These are phyloP conservation scores for Serendipita sp. DNA, from an alignment of 768 basidiomycete genomes.

Conservation along the genomic window DNA sequence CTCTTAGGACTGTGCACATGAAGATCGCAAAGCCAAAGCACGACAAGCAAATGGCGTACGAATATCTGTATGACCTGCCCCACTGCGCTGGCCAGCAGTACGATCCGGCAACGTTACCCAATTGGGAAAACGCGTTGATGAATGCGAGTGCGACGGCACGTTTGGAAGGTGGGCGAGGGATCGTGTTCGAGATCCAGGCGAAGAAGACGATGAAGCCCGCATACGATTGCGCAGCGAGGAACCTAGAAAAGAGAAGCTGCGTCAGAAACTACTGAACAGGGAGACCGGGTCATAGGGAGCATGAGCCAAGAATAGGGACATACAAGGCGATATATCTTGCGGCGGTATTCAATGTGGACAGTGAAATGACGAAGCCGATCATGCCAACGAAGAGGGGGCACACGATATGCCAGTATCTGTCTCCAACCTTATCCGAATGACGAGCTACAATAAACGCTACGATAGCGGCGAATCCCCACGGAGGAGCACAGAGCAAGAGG, in stretches of 20 bases:
- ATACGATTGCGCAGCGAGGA: constrained; percentile 62
- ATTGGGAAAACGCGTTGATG: constrained; percentile 64
- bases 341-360: constrained; percentile 42
- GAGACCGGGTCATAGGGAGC: constrained; percentile 11
- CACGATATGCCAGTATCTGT: constrained; percentile 55
- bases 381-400: constrained; percentile 40
- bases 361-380: constrained; percentile 50
- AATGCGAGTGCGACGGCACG: constrained; percentile 74
- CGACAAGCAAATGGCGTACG: constrained; percentile 58
- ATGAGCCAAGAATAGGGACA: not conserved
- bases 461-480: constrained; percentile 48
- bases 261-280: not conserved
- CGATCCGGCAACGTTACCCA: constrained; percentile 75
- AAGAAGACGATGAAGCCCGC: constrained; percentile 52
- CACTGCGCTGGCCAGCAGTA: constrained; percentile 53
- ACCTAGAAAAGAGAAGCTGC: constrained; percentile 19
- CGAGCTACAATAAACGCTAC: constrained; percentile 35
- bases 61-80: constrained; percentile 54
- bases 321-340: constrained; percentile 48
- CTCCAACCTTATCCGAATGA: constrained; percentile 53
- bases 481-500: constrained; percentile 62
- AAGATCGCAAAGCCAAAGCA: constrained; percentile 34
- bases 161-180: constrained; percentile 74
- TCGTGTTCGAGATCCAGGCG: constrained; percentile 36
- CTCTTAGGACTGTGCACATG: constrained; percentile 21